Evolutionary conservation across 208 protist genomes (phyloP).

Genomic region (Wallacemonas rigidus): DNA sequence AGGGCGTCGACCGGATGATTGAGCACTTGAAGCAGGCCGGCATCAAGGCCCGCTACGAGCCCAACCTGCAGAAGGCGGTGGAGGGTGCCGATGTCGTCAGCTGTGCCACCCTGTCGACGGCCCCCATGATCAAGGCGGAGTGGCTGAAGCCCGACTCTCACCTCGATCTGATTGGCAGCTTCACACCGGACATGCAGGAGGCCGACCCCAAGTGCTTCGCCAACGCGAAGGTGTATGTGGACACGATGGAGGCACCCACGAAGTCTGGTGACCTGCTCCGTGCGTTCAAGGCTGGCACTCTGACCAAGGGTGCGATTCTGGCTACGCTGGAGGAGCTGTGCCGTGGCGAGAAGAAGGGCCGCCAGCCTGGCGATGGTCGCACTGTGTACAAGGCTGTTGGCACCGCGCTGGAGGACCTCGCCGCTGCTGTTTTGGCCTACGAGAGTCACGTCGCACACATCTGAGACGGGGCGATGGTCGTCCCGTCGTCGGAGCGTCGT

Average conservation of each 20-base stretch:
- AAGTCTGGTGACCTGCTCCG: slow-evolving; percentile 21
- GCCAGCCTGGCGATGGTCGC: slow-evolving; percentile 10
- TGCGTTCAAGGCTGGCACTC: slow-evolving; percentile 23
- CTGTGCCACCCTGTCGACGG: slow-evolving; percentile 8
- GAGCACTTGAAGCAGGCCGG: background rate
- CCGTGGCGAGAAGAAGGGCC: slow-evolving; percentile 17
- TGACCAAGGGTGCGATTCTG: slow-evolving; percentile 15
- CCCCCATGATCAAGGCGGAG: slow-evolving; percentile 12
- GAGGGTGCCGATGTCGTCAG: slow-evolving; percentile 11
- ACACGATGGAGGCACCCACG: slow-evolving; percentile 18
- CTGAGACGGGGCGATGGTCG: too few species aligned
- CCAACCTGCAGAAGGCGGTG: slow-evolving; percentile 3
- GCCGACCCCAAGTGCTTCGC: slow-evolving; percentile 12
- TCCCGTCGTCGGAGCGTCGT: too few species aligned
- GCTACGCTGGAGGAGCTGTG: slow-evolving; percentile 14
- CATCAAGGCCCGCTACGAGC: slow-evolving; percentile 10
- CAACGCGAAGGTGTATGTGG: slow-evolving; percentile 9
- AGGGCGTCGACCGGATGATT: slow-evolving; percentile 3
- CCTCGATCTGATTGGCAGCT: slow-evolving; percentile 16
- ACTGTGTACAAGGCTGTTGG: slow-evolving; percentile 26
- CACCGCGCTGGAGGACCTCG: slow-evolving; percentile 21
- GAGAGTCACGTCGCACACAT: too few species aligned
- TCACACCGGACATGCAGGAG: slow-evolving; percentile 20
- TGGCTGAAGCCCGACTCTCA: slow-evolving; percentile 19
- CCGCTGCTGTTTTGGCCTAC: slow-evolving; percentile 15